A percentile compares a stretch with the other conserved stretches of the same genome.
Conservation (phyloP, 306 rosid genomes). For the Prunus persica region DNA sequence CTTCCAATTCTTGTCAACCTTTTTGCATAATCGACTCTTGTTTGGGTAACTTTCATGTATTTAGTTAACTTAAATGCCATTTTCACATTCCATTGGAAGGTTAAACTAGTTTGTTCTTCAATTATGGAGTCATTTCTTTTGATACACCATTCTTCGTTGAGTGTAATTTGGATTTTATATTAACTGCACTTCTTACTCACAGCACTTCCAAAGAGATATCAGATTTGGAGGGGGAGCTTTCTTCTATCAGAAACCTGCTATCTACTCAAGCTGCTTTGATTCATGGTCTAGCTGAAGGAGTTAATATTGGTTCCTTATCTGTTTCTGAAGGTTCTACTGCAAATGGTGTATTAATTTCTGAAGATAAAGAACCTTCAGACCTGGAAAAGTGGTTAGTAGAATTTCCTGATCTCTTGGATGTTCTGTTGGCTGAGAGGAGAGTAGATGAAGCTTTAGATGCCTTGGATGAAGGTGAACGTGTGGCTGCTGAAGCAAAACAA, state of each 20-base stretch:
- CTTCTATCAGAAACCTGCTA: slow-evolving; percentile 89
- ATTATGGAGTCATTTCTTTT: background rate
- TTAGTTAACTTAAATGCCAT: background rate
- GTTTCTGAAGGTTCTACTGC: slow-evolving; percentile 45
- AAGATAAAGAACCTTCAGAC: slow-evolving; percentile 62
- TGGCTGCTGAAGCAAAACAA: slow-evolving; percentile 71
- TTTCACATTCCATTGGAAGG: background rate
- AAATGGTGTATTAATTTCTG: slow-evolving; percentile 43
- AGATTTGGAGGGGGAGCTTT: slow-evolving; percentile 93
- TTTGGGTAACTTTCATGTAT: background rate
- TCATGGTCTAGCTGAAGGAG: slow-evolving; percentile 95
- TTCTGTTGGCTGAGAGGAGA: slow-evolving; percentile 91
- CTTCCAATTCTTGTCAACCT: background rate
- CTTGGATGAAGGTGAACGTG: slow-evolving; percentile 82
- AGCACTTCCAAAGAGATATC: slow-evolving; percentile 99
- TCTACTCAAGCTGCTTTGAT: slow-evolving; percentile 95
- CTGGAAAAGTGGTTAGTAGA: slow-evolving; percentile 86
- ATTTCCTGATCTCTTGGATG: slow-evolving; percentile 93
- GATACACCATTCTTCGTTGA: background rate
- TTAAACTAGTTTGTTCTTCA: background rate
- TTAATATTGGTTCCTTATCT: slow-evolving; percentile 60
- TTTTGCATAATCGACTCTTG: background rate
- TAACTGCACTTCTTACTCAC: slow-evolving; percentile 40
- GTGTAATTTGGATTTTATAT: slow-evolving; percentile 6
- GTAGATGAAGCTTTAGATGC: slow-evolving; percentile 88